Evolutionary conservation across 805 yeast genomes (phyloP), one percentile per base, ranked within the genome.

Genomic region (Metschnikowia cerradonensis): DNA sequence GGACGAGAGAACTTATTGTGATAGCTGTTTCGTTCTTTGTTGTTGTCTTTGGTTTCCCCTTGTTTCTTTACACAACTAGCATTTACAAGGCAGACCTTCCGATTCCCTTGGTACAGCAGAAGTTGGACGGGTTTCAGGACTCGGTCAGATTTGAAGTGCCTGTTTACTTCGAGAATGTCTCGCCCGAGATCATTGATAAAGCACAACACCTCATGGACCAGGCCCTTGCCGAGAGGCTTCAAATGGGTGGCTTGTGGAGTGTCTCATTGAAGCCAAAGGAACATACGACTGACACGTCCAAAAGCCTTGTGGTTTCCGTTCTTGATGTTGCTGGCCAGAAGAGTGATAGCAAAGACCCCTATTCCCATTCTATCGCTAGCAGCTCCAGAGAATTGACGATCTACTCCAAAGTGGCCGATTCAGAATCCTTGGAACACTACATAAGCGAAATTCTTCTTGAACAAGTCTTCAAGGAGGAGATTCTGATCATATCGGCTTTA

Each of bases 31-130:
- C 53, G n/a, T 47, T 55, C 19, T 55, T 54, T 44, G 59, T 64
- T 46, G 45, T 60, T 6, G 20, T 58, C 26, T 50, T 81, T 19
- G 90, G 87, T 2, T 58, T 76, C 5, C 90, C 91, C 4, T 61
- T 83, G 49, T 86, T 86, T 82, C 59, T 68, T 34, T 52, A 59
- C 23, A 84, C 92, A 17, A 84, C 92, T 3, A 67, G 81, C 2
- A 79, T 84, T 17, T 76, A 82, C 58, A 70, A 90, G 48, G 87
- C 89, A 2, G 75, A 75, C 36, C 70, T 87, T 36, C 88, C 88
- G 14, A 60, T 70, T 11, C 67, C 65, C 1, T 68, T 70, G 40
- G 73, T 84, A 43, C 61, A 69, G 56, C 51, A 54, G 17, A 51
- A 51, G 35, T 59, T 67, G 57, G 63, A 68, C 48, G 42, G 17